Evolutionary conservation across 352 stramenopile species (phyloP), one percentile per base, ranked within the genome.

Genomic region (Elongisporangium senticosum): DNA sequence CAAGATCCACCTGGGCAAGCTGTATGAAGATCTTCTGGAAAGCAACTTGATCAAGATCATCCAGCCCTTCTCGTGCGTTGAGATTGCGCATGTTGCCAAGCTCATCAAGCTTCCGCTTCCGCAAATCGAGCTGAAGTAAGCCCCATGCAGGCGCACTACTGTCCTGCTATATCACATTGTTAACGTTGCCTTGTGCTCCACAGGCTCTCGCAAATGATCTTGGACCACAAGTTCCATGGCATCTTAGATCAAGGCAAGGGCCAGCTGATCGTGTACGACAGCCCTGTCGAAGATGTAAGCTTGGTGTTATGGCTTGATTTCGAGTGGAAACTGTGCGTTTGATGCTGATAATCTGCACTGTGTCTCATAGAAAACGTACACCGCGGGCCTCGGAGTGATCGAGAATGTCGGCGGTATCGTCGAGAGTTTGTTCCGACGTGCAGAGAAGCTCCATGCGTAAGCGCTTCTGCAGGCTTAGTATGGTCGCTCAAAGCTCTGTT

Each of bases 21-120:
- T 99, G 19, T 97, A 98, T 72, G 96, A 99, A 62, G 94, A 98
- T 69, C 79, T 99, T 23, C 77, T 99, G 11, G 97, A 99, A 68
- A 97, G 86, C 51, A 99, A 99, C 75, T 74, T 99, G 55, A 96
- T 99, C 74, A 98, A 98, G 67, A 98, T 99, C 66, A 98, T 99
- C 62, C 96, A 99, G 79, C 96, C 96, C 14, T 98, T 98, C 69
- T 98, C 89, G 23, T 98, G 93, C 67, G 92, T 98, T 26, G 95
- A 99, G 72, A 97, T 99, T 54, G 80, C 79, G 51, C 97, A 99
- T 71, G 92, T 99, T 24, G 96, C 97, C 8, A 87, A 91, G 59
- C 72, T 99, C 40, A 99, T 99, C 81, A 96, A 99, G 58, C 86
- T 99, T 62, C 89, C 95, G 17, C 61, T 93, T 7, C 19, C 65